Percentiles rank a stretch among this genome's conserved stretches.
phyloP scores from a whole-genome alignment of 768 basidiomycete genomes.

The Trametes meyenii region DNA sequence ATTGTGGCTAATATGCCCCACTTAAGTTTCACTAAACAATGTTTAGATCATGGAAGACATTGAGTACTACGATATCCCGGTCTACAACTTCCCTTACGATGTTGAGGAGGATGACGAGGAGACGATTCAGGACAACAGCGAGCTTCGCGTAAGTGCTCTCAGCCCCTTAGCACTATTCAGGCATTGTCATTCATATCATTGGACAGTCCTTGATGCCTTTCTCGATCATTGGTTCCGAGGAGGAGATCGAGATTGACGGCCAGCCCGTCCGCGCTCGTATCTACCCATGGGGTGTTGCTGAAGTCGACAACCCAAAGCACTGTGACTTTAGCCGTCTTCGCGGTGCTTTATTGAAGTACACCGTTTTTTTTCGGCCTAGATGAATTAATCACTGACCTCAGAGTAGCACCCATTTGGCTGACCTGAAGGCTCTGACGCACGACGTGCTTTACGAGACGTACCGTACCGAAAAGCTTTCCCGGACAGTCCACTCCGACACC shows the following conservation, averaged over 20 bases:
- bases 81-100: slow-evolving; percentile 99
- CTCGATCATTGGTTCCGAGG: slow-evolving; percentile 96
- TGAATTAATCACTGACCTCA: slow-evolving; percentile 3
- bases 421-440: slow-evolving; percentile 92
- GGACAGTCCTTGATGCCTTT: slow-evolving; percentile 87
- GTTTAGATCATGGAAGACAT: slow-evolving; percentile 98
- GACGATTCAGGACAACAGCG: slow-evolving; percentile 96
- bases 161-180: neutral
- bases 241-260: slow-evolving; percentile 93
- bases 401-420: slow-evolving; percentile 86
- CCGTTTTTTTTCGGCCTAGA: slow-evolving; percentile 13
- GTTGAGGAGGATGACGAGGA: slow-evolving; percentile 99
- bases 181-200: neutral
- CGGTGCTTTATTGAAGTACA: slow-evolving; percentile 87
- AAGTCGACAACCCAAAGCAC: slow-evolving; percentile 99
- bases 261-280: slow-evolving; percentile 89
- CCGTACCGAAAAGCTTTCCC: slow-evolving; percentile 95
- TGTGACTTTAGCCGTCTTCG: slow-evolving; percentile 96
- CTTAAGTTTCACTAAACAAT: slow-evolving; percentile 10
- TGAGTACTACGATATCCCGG: slow-evolving; percentile 95
- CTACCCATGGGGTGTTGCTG: slow-evolving; percentile 98
- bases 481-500: slow-evolving; percentile 81
- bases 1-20: neutral
- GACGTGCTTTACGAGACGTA: slow-evolving; percentile 96
- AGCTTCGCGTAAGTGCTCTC: slow-evolving; percentile 71